Percentiles rank a stretch among this genome's conserved stretches.
phyloP scores from a whole-genome alignment of 768 basidiomycete genomes.

The Lentinula aciculospora region DNA sequence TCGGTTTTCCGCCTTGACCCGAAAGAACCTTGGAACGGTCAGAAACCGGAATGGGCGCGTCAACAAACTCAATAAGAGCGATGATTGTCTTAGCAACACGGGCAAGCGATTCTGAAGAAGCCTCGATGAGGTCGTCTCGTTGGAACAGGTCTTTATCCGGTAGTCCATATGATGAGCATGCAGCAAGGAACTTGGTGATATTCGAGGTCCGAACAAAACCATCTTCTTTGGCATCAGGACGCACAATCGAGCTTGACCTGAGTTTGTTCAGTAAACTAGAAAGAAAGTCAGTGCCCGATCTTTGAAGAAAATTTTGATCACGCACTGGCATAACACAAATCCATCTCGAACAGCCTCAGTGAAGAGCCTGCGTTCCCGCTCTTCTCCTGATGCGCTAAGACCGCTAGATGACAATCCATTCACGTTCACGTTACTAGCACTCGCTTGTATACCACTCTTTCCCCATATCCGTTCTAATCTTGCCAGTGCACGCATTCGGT shows the following conservation, averaged over 20 bases:
- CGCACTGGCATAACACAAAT: conserved; percentile 86
- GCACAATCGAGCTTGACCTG: conserved; percentile 51
- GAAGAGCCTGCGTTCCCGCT: conserved; percentile 69
- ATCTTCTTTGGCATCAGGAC: conserved; percentile 63
- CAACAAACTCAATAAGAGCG: conserved; percentile 58
- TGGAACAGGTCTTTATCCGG: conserved; percentile 59
- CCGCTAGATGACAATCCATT: conserved; percentile 26
- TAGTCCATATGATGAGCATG: conserved; percentile 65
- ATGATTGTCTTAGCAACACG: conserved; percentile 75
- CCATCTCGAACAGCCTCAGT: conserved; percentile 78
- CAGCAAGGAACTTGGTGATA: conserved; percentile 71
- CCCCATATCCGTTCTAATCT: conserved; percentile 77
- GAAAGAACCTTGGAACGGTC: conserved; percentile 41
- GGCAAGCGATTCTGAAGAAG: conserved; percentile 52
- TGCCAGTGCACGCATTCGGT: conserved; percentile 50
- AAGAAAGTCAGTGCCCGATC: conserved; percentile 8
- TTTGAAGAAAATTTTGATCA: conserved; percentile 17
- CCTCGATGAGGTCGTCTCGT: conserved; percentile 62
- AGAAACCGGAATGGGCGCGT: conserved; percentile 33
- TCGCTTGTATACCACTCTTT: conserved; percentile 45
- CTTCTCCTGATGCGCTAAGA: conserved; percentile 54
- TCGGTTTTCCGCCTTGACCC: conserved; percentile 24
- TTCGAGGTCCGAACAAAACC: conserved; percentile 64
- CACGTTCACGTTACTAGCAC: conserved; percentile 34
- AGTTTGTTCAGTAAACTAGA: conserved; percentile 76